phyloP scores from a whole-genome alignment of 2,329 filamentous ascomycete genomes.

The Diplocarpon mali region DNA sequence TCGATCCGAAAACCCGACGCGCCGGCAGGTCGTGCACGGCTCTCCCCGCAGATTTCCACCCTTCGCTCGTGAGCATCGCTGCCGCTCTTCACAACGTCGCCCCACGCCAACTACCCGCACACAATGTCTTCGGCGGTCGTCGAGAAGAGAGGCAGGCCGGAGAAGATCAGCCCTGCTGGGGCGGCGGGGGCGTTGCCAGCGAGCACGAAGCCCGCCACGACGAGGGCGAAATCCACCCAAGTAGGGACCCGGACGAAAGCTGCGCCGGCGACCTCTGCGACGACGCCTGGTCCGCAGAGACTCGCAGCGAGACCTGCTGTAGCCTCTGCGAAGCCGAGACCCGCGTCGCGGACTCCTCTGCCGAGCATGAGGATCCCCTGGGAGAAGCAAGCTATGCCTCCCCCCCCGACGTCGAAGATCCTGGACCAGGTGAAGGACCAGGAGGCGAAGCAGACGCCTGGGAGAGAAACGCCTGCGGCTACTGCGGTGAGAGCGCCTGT shows the following conservation, averaged over 20 bases:
- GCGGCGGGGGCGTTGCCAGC: slow-evolving; percentile 14
- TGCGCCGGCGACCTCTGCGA: slow-evolving; percentile 8
- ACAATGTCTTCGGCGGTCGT: slow-evolving; percentile 21
- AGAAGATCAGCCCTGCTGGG: slow-evolving; percentile 22
- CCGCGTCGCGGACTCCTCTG: too few species aligned
- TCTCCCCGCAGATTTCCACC: slow-evolving; percentile 3
- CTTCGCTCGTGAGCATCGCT: background rate
- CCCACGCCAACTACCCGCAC: background rate
- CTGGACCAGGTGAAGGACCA: too few species aligned
- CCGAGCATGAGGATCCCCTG: too few species aligned
- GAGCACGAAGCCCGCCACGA: slow-evolving; percentile 12
- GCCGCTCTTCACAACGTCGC: background rate
- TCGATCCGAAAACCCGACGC: too few species aligned
- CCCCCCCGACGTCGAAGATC: too few species aligned
- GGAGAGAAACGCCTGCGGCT: background rate
- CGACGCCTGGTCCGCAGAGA: slow-evolving; percentile 6
- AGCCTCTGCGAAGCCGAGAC: background rate
- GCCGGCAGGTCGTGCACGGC: too few species aligned
- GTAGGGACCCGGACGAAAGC: slow-evolving; percentile 11
- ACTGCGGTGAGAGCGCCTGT: background rate
- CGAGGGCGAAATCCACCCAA: slow-evolving; percentile 21
- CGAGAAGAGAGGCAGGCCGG: slow-evolving; percentile 24
- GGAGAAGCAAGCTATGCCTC: too few species aligned
- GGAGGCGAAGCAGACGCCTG: too few species aligned
- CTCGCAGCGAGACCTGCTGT: slow-evolving; percentile 5